These are phyloP conservation scores for Ilex asprella DNA, from an alignment of 257 asterid genomes.

Conservation along the genomic window DNA sequence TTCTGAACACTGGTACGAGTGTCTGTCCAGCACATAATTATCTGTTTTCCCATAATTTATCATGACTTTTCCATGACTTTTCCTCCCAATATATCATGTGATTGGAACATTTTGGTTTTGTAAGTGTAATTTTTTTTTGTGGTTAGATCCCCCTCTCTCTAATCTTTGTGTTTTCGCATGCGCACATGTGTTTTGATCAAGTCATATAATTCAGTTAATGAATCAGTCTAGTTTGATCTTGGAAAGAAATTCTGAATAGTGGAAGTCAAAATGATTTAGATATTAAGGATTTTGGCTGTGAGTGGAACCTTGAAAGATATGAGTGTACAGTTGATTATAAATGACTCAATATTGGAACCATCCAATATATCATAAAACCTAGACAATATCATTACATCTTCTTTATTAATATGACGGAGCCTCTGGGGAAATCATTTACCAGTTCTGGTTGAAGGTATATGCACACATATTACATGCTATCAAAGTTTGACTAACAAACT, in stretches of 20 bases:
- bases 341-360: neutral
- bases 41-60: constrained; percentile 4
- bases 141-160: neutral
- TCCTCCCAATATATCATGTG: neutral
- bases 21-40: constrained; percentile 10
- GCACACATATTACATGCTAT: no score
- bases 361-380: neutral
- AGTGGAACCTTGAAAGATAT: neutral
- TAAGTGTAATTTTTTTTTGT: neutral
- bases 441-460: no score
- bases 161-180: neutral
- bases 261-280: neutral
- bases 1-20: constrained; percentile 65
- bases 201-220: no score
- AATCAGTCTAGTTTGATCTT: no score
- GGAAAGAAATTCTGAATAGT: neutral
- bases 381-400: neutral
- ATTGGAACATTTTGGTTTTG: neutral
- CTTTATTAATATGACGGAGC: no score
- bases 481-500: no score
- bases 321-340: neutral
- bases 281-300: neutral
- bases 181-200: neutral
- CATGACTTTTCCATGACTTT: neutral
- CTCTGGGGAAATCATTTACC: no score